These are phyloP conservation scores for Paramecium tetraurelia DNA, from an alignment of 73 alveolate species.

Conservation along the genomic window DNA sequence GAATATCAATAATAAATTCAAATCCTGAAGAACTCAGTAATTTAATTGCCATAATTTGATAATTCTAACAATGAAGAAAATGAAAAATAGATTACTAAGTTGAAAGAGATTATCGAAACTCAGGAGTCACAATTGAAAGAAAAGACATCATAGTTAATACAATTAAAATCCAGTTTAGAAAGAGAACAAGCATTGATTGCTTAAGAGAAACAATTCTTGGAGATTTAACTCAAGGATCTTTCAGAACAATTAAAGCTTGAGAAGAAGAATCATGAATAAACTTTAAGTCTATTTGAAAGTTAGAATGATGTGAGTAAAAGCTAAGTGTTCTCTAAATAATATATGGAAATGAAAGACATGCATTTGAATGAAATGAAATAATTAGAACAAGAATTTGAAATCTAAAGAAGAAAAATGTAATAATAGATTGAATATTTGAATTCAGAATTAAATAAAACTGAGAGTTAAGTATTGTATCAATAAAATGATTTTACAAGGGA, in stretches of 20 bases:
- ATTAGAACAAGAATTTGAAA: slow-evolving; percentile 26
- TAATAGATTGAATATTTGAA: neutral
- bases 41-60: neutral
- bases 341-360: slow-evolving; percentile 26
- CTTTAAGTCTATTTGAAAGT: slow-evolving; percentile 1
- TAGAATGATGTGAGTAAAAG: slow-evolving; percentile 27
- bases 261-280: slow-evolving; percentile 18
- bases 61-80: neutral
- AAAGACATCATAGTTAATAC: neutral
- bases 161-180: neutral
- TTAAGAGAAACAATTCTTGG: slow-evolving; percentile 31
- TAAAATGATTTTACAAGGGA: slow-evolving; percentile 23
- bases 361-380: slow-evolving; percentile 46
- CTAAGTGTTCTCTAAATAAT: neutral
- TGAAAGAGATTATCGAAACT: neutral
- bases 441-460: neutral
- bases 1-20: neutral
- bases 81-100: neutral
- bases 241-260: neutral
- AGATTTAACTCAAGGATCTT: neutral
- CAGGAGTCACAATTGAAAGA: neutral
- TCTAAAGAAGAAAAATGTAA: neutral
- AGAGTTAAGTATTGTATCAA: neutral
- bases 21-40: neutral
- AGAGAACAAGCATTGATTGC: neutral